Conservation (phyloP, 176 grass and related monocot species). For the Aegilops bicornis region DNA sequence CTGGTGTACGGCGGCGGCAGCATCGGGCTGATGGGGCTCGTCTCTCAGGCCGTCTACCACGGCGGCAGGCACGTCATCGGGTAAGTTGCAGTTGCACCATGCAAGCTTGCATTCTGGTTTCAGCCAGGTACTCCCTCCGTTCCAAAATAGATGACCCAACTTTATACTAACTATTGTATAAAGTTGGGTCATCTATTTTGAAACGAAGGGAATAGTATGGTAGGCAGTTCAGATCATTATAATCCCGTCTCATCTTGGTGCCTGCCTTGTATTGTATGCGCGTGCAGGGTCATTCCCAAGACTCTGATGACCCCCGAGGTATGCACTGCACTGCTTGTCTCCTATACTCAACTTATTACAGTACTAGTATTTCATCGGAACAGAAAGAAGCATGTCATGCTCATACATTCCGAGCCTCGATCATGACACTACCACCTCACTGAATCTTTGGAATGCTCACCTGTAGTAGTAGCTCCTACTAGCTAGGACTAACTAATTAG, state of each 20-base stretch:
- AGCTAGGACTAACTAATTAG: neutral
- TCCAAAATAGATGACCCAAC: too few species aligned
- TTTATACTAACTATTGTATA: too few species aligned
- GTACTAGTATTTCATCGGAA: neutral
- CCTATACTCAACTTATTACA: neutral
- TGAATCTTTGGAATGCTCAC: neutral
- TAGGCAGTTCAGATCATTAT: too few species aligned
- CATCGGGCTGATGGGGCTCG: slow-evolving; percentile 61
- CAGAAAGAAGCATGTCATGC: neutral
- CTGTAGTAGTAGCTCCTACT: neutral
- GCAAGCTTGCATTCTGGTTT: too few species aligned
- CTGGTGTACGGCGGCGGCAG: slow-evolving; percentile 72
- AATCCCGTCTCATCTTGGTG: neutral
- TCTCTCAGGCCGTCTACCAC: slow-evolving; percentile 55
- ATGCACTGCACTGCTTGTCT: neutral
- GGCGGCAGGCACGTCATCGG: slow-evolving; percentile 61
- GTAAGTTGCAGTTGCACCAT: slow-evolving; percentile 7
- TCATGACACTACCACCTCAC: neutral
- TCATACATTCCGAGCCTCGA: neutral
- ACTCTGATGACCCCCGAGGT: slow-evolving; percentile 70
- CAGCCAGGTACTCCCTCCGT: too few species aligned
- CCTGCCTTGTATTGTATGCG: neutral
- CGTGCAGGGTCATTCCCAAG: slow-evolving; percentile 60
- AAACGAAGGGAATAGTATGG: too few species aligned
- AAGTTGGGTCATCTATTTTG: too few species aligned